Conservation (phyloP, 2,329 filamentous ascomycete species). For the Alternaria consortialis region DNA sequence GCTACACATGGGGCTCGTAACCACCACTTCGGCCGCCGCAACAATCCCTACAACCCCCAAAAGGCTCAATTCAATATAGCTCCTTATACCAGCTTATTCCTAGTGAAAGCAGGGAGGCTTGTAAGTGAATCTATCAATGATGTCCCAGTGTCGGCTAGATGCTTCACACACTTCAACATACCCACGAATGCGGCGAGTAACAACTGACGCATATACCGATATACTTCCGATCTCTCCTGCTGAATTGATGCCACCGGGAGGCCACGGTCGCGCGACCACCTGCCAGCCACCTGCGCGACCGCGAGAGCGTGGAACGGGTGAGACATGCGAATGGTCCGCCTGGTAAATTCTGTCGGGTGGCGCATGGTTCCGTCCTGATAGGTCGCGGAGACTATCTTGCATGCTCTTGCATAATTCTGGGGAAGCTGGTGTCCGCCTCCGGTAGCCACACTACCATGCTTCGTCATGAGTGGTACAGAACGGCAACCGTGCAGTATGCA, state of each 20-base stretch:
- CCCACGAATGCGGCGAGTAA: not conserved
- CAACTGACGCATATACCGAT: not conserved
- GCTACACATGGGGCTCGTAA: conserved; percentile 16
- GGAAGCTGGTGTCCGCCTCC: conserved; percentile 32
- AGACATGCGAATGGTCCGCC: conserved; percentile 14
- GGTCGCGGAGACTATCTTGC: conserved; percentile 20
- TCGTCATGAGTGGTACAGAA: conserved; percentile 27
- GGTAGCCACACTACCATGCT: conserved; percentile 19
- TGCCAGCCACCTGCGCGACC: conserved; percentile 6
- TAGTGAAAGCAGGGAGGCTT: conserved; percentile 1
- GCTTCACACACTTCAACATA: conserved; percentile 3
- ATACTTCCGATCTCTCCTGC: not conserved
- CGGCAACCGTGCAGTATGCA: conserved; percentile 22
- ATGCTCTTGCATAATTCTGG: conserved; percentile 19
- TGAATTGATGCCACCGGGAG: not conserved
- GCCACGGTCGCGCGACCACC: conserved; percentile 8
- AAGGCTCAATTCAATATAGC: not conserved
- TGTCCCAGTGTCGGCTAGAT: not conserved
- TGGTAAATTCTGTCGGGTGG: conserved; percentile 4
- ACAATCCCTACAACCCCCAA: not conserved
- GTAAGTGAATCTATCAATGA: conserved; percentile 3
- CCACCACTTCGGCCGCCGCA: not conserved
- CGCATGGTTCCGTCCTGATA: conserved; percentile 20
- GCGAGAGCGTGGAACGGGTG: conserved; percentile 18
- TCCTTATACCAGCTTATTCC: not conserved